phyloP scores from a whole-genome alignment of 257 asterid genomes.

The Solanum commersonii region DNA sequence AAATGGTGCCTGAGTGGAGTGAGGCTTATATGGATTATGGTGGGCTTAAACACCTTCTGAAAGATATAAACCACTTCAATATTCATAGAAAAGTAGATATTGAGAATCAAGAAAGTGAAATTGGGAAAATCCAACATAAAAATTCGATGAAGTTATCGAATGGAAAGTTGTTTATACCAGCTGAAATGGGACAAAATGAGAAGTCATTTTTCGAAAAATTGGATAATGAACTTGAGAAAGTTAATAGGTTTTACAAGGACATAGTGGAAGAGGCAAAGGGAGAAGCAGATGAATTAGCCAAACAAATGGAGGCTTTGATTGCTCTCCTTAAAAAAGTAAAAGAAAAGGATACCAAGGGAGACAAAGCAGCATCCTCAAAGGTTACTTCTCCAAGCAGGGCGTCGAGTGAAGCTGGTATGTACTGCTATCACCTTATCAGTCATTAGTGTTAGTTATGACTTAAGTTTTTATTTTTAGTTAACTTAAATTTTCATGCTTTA shows the following conservation, averaged over 20 bases:
- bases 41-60: not conserved
- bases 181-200: slow-evolving; percentile 24
- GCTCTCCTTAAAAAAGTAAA: slow-evolving; percentile 40
- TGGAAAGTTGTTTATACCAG: not conserved
- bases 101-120: not conserved
- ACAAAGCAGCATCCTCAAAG: not conserved
- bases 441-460: not conserved
- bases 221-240: slow-evolving; percentile 42
- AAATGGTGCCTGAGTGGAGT: slow-evolving; percentile 52
- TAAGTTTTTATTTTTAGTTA: not conserved
- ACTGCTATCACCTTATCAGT: no score
- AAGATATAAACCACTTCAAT: not conserved
- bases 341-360: slow-evolving; percentile 4
- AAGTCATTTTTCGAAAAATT: slow-evolving; percentile 21
- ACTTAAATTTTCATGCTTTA: not conserved
- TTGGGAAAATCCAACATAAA: not conserved
- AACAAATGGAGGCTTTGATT: slow-evolving; percentile 46
- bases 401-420: not conserved
- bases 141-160: not conserved
- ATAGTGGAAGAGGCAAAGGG: slow-evolving; percentile 32
- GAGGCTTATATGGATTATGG: slow-evolving; percentile 39
- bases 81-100: not conserved
- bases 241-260: slow-evolving; percentile 18
- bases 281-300: slow-evolving; percentile 31
- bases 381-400: not conserved